Evolutionary conservation across 306 rosid species (phyloP).

Genomic region (Carpinus viminea): DNA sequence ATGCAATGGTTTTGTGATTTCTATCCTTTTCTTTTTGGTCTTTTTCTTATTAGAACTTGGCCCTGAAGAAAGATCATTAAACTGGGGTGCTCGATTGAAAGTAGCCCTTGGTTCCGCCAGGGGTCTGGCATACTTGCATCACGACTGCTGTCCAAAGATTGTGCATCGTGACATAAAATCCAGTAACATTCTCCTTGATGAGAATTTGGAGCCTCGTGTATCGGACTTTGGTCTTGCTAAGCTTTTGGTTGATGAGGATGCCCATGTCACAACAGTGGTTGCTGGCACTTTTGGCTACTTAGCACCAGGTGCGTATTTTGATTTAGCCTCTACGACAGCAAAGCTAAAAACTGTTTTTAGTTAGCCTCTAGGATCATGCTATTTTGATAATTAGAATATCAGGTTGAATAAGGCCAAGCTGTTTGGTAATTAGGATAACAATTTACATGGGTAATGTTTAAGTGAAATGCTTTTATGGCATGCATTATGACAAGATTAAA

Average conservation of each 20-base stretch:
- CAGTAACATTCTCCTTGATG: conserved; percentile 89
- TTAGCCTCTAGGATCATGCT: neutral
- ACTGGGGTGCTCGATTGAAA: conserved; percentile 76
- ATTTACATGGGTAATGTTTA: no score
- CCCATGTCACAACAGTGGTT: conserved; percentile 95
- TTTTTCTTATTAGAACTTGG: conserved; percentile 35
- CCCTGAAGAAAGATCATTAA: conserved; percentile 45
- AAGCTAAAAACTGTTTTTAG: neutral
- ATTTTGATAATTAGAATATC: neutral
- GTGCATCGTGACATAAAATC: conserved; percentile 93
- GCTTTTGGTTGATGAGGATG: conserved; percentile 89
- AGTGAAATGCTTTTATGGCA: no score
- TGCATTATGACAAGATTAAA: no score
- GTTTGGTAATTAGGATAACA: no score
- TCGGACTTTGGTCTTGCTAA: conserved; percentile 95
- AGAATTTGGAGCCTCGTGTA: conserved; percentile 80
- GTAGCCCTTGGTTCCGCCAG: conserved; percentile 95
- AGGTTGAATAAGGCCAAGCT: neutral
- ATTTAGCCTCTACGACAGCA: neutral
- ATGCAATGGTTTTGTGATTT: neutral
- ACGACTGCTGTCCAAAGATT: conserved; percentile 85
- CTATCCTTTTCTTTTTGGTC: neutral
- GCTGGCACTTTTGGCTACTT: conserved; percentile 98
- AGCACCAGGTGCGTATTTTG: conserved; percentile 75
- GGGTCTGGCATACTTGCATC: conserved; percentile 92